phyloP scores from a whole-genome alignment of 441 rosid species.

The Macaranga tanarius region DNA sequence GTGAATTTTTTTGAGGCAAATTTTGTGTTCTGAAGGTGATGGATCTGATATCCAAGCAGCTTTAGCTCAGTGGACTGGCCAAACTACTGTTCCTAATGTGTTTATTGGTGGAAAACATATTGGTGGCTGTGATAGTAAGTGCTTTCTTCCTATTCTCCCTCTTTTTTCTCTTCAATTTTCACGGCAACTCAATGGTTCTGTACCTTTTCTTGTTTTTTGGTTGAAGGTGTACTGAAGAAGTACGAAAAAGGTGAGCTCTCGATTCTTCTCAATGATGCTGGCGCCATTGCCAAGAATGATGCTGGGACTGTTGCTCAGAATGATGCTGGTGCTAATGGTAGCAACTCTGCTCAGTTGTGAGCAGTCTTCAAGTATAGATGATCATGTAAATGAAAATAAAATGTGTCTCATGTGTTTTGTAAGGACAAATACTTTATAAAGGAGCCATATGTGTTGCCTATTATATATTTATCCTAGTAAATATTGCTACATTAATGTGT shows the following conservation, averaged over 20 bases:
- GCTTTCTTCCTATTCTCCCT: not conserved
- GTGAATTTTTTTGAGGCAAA: not conserved
- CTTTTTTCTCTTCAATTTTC: not conserved
- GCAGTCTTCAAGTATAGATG: not conserved
- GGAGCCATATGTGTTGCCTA: not conserved
- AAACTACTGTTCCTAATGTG: constrained; percentile 62
- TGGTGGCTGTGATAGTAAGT: constrained; percentile 72
- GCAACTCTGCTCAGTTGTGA: constrained; percentile 42
- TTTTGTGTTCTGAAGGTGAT: constrained; percentile 43
- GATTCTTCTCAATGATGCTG: constrained; percentile 54
- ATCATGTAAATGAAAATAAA: not conserved
- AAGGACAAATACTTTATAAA: not conserved
- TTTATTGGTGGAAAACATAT: constrained; percentile 64
- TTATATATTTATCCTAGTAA: not conserved
- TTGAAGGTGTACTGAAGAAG: constrained; percentile 51
- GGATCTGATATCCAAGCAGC: constrained; percentile 61
- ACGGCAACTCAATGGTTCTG: not conserved
- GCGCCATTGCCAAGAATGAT: constrained; percentile 47
- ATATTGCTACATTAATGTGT: not conserved
- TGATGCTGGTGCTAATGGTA: constrained; percentile 53
- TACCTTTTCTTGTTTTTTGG: not conserved
- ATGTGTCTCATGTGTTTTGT: not conserved
- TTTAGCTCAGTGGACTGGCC: constrained; percentile 57
- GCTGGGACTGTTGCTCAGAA: constrained; percentile 48
- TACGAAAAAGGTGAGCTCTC: constrained; percentile 54